phyloP scores from a whole-genome alignment of 2,329 filamentous ascomycete species.

The Fusarium udum region DNA sequence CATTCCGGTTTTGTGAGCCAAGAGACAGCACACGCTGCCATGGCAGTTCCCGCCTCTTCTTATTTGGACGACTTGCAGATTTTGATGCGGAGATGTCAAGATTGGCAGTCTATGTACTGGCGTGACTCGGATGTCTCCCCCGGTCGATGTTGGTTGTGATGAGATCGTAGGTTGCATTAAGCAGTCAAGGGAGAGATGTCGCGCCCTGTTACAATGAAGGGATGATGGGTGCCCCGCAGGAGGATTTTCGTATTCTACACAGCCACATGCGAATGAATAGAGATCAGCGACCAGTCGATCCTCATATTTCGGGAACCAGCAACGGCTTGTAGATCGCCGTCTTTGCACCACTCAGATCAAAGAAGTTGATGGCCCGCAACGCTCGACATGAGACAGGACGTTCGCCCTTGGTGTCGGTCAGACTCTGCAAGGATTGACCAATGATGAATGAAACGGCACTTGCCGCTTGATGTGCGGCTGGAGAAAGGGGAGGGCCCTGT shows the following conservation, averaged over 20 bases:
- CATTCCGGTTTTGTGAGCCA: not conserved
- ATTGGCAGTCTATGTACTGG: not conserved
- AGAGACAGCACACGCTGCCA: not conserved
- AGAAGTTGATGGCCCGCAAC: too few species aligned
- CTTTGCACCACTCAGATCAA: not conserved
- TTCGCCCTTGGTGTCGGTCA: not conserved
- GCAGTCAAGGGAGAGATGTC: not conserved
- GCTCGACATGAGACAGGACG: not conserved
- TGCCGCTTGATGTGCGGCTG: not conserved
- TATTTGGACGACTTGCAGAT: not conserved
- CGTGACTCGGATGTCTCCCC: not conserved
- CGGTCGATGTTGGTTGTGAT: not conserved
- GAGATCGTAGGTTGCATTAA: not conserved
- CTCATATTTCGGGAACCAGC: not conserved
- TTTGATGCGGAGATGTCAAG: not conserved
- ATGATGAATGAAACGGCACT: not conserved
- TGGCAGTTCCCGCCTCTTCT: not conserved
- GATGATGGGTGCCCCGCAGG: not conserved
- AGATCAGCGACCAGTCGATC: not conserved
- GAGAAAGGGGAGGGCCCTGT: not conserved
- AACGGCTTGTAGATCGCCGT: not conserved
- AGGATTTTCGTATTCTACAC: not conserved
- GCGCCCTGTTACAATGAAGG: not conserved
- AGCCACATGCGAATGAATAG: not conserved
- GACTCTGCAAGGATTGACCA: not conserved